These are phyloP conservation scores for Sphaceloma murrayae DNA, from an alignment of 2,329 filamentous ascomycete genomes.

Conservation along the genomic window DNA sequence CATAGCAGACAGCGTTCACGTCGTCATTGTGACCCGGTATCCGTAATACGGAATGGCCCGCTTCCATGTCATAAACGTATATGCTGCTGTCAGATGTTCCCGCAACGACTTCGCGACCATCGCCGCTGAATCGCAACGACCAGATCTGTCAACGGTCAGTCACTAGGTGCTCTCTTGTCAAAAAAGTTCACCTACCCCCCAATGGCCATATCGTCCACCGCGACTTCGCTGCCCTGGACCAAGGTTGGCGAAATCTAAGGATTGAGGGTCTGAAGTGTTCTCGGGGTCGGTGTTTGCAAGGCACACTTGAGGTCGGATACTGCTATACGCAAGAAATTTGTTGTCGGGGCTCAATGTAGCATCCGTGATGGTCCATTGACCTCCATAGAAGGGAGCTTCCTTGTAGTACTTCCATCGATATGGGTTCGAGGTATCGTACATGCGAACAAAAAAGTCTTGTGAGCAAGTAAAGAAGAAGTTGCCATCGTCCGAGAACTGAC, in stretches of 20 bases:
- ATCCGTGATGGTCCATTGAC: constrained; percentile 94
- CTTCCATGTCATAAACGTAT: constrained; percentile 87
- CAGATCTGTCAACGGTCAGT: constrained; percentile 45
- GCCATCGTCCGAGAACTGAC: constrained; percentile 92
- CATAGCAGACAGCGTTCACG: constrained; percentile 95
- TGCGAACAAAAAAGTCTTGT: constrained; percentile 86
- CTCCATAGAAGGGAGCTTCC: constrained; percentile 80
- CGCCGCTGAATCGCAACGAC: constrained; percentile 85
- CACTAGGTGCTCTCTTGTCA: neutral
- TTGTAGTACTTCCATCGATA: constrained; percentile 97
- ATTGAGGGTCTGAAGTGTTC: constrained; percentile 67
- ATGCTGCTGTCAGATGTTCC: constrained; percentile 72
- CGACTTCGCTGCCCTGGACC: constrained; percentile 27
- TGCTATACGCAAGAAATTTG: constrained; percentile 82
- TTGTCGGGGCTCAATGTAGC: constrained; percentile 87
- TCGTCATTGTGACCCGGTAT: constrained; percentile 74
- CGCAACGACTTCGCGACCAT: constrained; percentile 81
- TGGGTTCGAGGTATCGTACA: constrained; percentile 96
- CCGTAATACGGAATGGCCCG: constrained; percentile 60
- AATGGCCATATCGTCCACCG: constrained; percentile 29
- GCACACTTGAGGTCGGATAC: constrained; percentile 74
- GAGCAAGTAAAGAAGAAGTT: constrained; percentile 93
- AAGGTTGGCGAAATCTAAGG: constrained; percentile 59
- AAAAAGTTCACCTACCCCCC: constrained; percentile 33
- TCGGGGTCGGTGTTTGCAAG: constrained; percentile 79